Evolutionary conservation across 2,329 filamentous ascomycete species (phyloP), one percentile per base, ranked within the genome.

Genomic region (Plenodomus tracheiphilus): DNA sequence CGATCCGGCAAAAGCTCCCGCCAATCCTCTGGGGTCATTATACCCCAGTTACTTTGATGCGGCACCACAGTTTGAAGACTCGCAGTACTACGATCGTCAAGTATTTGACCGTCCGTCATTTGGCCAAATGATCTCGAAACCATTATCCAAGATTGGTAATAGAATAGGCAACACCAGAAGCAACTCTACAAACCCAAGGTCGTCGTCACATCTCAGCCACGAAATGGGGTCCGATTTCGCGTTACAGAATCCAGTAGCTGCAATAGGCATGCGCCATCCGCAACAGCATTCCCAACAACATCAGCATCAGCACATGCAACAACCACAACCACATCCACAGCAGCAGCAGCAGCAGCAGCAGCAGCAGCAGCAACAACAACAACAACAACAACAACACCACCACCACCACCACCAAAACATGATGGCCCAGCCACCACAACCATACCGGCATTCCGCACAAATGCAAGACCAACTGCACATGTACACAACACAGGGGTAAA

Each of bases 11-110:
- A 70, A 67, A 44, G 48, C 54, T 7, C 40, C 64, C 1, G 46
- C 62, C 13, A 69, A 71, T 30, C 69, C 69, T 4, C 50, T 72
- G 4, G 64, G 54, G 5, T 61, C 58, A 53, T 62, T 62, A 32
- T 71, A 70, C 38, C 68, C 68, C 2, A 71, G 65, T 44, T 72
- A 72, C 46, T 71, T 69, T 35, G 69, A 68, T 36, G 52, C 59
- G 4, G 59, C 68, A 15, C 68, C 68, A 1, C 59, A 64, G 13
- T 69, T 72, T 36, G 68, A 72, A 43, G 68, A 72, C 40, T 70
- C 67, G 2, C 61, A 59, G 28, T 72, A 71, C 49, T 72, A 69
- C 49, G 62, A 71, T 39, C 62, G 69, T 15, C 65, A 66, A 1
- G 35, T 19, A 8, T 37, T 10, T 15, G 35, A 71, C 39, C 62